Conservation (phyloP, 306 rosid genomes). For the Cicer judaicum region DNA sequence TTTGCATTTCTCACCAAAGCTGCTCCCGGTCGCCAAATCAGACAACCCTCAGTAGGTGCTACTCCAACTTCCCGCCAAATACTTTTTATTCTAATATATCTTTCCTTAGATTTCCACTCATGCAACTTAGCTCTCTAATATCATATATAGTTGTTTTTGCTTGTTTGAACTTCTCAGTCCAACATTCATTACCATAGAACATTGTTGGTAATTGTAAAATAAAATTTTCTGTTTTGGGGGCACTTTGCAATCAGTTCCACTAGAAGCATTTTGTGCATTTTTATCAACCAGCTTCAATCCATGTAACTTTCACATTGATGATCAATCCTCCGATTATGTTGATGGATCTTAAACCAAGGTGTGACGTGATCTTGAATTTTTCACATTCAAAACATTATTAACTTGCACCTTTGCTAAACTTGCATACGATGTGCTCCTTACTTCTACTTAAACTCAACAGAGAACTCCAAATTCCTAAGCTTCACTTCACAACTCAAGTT, state of each 20-base stretch:
- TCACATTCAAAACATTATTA: background rate
- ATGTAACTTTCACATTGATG: too few species aligned
- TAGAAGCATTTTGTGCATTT: too few species aligned
- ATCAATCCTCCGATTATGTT: too few species aligned
- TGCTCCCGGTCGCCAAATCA: background rate
- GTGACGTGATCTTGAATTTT: background rate
- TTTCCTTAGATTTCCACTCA: background rate
- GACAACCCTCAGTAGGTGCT: background rate
- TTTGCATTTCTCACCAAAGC: constrained; percentile 13
- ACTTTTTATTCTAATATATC: background rate
- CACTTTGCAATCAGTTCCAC: too few species aligned
- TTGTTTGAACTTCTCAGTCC: too few species aligned
- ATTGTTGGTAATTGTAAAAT: background rate
- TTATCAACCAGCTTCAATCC: too few species aligned
- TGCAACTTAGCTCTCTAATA: background rate
- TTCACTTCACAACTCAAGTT: background rate
- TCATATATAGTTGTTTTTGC: background rate
- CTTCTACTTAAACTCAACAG: background rate
- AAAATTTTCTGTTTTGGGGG: background rate
- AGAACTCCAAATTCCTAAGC: background rate
- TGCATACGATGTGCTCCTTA: background rate
- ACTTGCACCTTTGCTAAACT: background rate
- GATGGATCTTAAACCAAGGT: too few species aligned
- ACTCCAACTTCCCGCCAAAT: background rate
- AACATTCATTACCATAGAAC: background rate